phyloP scores from a whole-genome alignment of 2,329 filamentous ascomycete genomes.

The Seiridium unicorne region DNA sequence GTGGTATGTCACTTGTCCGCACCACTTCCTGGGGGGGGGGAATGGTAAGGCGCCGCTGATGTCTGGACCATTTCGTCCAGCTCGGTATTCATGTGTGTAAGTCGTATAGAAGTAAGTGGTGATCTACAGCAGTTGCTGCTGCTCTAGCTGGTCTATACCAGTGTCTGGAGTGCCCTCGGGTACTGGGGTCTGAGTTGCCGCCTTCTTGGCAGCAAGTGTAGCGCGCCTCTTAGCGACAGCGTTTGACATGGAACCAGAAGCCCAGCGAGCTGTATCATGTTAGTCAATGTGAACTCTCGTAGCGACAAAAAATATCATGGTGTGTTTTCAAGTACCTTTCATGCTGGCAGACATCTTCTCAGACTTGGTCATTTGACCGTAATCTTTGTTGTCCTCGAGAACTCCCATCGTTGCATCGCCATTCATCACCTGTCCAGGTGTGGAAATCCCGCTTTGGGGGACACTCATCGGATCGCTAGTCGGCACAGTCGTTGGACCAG shows the following conservation, averaged over 20 bases:
- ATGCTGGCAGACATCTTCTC: constrained; percentile 67
- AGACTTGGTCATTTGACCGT: constrained; percentile 61
- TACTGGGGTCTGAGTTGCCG: constrained; percentile 30
- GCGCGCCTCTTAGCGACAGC: constrained; percentile 62
- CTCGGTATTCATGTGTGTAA: neutral
- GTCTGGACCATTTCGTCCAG: neutral
- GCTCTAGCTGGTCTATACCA: constrained; percentile 6
- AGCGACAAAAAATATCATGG: neutral
- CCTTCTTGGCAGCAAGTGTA: constrained; percentile 59
- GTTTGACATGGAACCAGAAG: constrained; percentile 57
- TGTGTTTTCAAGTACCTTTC: constrained; percentile 51
- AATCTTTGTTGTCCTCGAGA: constrained; percentile 47
- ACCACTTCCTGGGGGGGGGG: too few relatives aligned
- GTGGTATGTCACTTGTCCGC: too few relatives aligned
- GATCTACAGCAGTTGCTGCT: neutral
- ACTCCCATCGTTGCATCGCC: constrained; percentile 24
- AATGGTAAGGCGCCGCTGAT: neutral
- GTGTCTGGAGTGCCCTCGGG: constrained; percentile 11
- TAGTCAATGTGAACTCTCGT: neutral
- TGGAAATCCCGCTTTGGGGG: constrained; percentile 12
- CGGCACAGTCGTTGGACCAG: neutral
- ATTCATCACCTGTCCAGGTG: constrained; percentile 7
- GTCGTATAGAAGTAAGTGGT: too few relatives aligned
- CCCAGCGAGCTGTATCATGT: constrained; percentile 50
- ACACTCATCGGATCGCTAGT: constrained; percentile 17